Percentiles rank a stretch among this genome's conserved stretches.
Conservation (phyloP, 352 stramenopile species). For the Phytophthora podocarpi region DNA sequence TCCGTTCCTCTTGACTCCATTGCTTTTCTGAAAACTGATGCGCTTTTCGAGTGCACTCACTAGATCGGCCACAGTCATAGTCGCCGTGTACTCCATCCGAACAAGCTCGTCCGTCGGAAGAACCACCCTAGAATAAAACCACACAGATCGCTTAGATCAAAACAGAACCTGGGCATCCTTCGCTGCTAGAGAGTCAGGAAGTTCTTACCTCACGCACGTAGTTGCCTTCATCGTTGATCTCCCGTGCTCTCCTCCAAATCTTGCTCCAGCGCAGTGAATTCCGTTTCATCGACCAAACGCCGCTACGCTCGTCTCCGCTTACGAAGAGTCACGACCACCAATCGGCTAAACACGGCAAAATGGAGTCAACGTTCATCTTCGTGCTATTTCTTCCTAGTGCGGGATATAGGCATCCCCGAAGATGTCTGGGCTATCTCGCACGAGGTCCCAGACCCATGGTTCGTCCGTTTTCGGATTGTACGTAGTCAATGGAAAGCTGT, state of each 20-base stretch:
- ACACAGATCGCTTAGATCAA: not conserved
- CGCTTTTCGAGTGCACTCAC: slow-evolving; percentile 21
- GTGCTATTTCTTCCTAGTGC: slow-evolving; percentile 11
- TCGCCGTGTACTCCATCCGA: slow-evolving; percentile 33
- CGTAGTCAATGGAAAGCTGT: slow-evolving; percentile 65
- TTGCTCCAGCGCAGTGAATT: not conserved
- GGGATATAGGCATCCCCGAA: slow-evolving; percentile 79
- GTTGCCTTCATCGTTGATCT: slow-evolving; percentile 30
- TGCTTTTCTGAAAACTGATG: slow-evolving; percentile 7
- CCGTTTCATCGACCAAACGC: slow-evolving; percentile 27
- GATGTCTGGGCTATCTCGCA: slow-evolving; percentile 66
- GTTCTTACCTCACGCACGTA: slow-evolving; percentile 36
- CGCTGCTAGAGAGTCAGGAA: not conserved
- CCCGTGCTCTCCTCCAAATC: slow-evolving; percentile 11
- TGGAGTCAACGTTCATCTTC: not conserved
- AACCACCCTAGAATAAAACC: slow-evolving; percentile 31
- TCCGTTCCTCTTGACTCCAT: slow-evolving; percentile 5
- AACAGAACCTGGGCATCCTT: not conserved
- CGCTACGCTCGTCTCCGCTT: slow-evolving; percentile 2
- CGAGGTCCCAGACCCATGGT: slow-evolving; percentile 83
- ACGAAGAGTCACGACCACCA: slow-evolving; percentile 25
- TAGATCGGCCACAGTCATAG: slow-evolving; percentile 34
- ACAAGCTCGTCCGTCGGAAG: slow-evolving; percentile 43
- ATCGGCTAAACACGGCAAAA: slow-evolving; percentile 11
- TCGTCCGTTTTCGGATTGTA: slow-evolving; percentile 77